Base-by-base conservation (phyloP, 768 basidiomycete genomes). In the Russula sp. region DNA sequence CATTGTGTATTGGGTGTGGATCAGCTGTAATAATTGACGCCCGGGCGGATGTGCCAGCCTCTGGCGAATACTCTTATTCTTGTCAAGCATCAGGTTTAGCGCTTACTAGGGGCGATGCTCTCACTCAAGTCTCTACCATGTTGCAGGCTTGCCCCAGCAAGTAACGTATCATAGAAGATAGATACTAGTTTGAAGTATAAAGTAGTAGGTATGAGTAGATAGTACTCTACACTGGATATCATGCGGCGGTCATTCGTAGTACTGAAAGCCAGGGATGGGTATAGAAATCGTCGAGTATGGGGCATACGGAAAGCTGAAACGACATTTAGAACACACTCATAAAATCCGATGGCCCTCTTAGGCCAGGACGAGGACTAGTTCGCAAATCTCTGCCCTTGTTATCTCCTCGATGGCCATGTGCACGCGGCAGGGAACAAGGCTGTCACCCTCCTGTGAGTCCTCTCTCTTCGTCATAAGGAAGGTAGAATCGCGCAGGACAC, bases 401-500 rank as follows among this genome's bases (percentile, higher is more conserved):
- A 64, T 51, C 32, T 64, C 63, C 49, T 60, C 58, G 48, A 64
- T 64, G 14, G 63, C 37, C 31, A 59, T 59, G 18, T 64, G 58
- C 53, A 60, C n/a, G 27, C 63, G 63, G 32, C 54, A 60, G 22
- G 52, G 52, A 18, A 53, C 47, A 18, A 63, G 52, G 51, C n/a
- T 48, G 7, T 13, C 56, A 40, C 39, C 52, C 9, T 47, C 62
- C 16, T 18, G 8, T 7, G 57, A 55, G 44, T 34, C 37, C 14
- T 13, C 50, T 6, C 31, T 27, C 14, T 14, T 53, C 44, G 34
- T 55, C 34, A 60, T 32, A 31, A 60, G 22, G 54, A 64, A 64
- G 13, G 63, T 32, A 42, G 63, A 64, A 34, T 60, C 40, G 22
- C 63, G 63, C 9, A 64, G 32, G 18, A 51, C 48, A 16, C 63